A percentile compares a stretch with the other conserved stretches of the same genome.
Evolutionary conservation across 148 eudicot species (phyloP).

Genomic region (Chenopodium album): DNA sequence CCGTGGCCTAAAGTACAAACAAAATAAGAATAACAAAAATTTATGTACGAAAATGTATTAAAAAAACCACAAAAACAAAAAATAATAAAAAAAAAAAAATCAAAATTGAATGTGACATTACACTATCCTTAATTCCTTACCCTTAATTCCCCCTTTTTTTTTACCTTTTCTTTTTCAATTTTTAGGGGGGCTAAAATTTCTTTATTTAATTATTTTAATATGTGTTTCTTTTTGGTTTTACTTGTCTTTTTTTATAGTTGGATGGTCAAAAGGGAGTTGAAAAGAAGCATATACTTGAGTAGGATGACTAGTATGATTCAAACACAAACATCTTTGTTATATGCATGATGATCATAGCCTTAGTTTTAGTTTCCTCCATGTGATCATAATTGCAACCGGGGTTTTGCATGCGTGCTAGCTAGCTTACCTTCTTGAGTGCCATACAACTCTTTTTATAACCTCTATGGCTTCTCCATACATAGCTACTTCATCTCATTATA

Average conservation of each 20-base stretch:
- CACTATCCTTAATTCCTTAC: conserved; percentile 14
- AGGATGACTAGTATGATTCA: conserved; percentile 19
- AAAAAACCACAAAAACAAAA: no score
- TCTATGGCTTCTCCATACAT: not conserved
- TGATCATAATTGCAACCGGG: conserved; percentile 19
- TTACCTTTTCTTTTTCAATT: not conserved
- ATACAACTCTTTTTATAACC: not conserved
- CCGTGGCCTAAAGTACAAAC: no score
- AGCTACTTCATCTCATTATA: not conserved
- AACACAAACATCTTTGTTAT: conserved; percentile 10
- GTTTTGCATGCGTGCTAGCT: conserved; percentile 23
- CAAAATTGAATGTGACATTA: conserved; percentile 31
- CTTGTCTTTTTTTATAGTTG: conserved; percentile 21
- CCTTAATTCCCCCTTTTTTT: not conserved
- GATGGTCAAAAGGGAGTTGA: conserved; percentile 38
- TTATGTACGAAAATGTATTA: no score
- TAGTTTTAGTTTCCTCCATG: conserved; percentile 23
- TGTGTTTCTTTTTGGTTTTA: not conserved
- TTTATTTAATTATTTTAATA: no score
- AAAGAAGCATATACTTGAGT: conserved; percentile 25
- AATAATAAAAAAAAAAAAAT: not conserved
- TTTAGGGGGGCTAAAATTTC: not conserved
- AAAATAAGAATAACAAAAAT: no score
- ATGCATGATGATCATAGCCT: conserved; percentile 28
- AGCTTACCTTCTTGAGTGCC: not conserved